Evolutionary conservation across 108 stramenopile genomes (phyloP), one percentile per base, ranked within the genome.

Genomic region (Skeletonema potamos): DNA sequence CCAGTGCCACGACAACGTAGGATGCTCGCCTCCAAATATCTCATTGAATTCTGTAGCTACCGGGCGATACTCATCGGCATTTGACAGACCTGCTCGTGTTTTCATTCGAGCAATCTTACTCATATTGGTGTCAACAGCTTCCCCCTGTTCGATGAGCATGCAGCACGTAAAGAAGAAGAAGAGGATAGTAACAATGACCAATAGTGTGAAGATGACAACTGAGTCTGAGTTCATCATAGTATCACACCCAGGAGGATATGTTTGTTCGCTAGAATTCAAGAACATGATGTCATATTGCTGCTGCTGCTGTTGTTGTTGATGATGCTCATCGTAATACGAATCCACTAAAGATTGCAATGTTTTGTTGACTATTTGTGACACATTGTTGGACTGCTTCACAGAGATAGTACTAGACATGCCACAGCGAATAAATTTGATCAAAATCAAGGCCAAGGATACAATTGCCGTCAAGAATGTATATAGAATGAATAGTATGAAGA

Each of bases 151-250:
- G 33, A 85, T 68, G 32, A 97, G 59, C 98, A 99, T 99, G 77
- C 93, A 95, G 59, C 85, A 74, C 17, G 97, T 99, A 77, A 99
- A 99, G 44, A 97, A 58, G 18, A 98, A 87, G 71, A 99, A 99
- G 13, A 96, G 79, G 10, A 92, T 43, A n/a, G 86, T 72, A 17
- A 87, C 73, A 8, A 87, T 56, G 29, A 27, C 56, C 20, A 87
- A 61, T 10, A 89, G 66, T 29, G 59, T 51, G 51, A 88, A 28
- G 12, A 74, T 44, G 6, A 27, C 18, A 18, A 32, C 17, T 43
- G 46, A 59, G 41, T 58, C 28, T 8, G 43, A 29, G 39, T 33
- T 41, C 7, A 41, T 41, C 36, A 48, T 33, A 34, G 58, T 51
- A 58, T 68, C 56, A 54, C 81, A 82, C 46, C 66, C 77, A 55